Percentiles rank a stretch among this genome's conserved stretches.
Conservation (phyloP, 2,329 filamentous ascomycete genomes). For the Colletotrichum tropicicola region DNA sequence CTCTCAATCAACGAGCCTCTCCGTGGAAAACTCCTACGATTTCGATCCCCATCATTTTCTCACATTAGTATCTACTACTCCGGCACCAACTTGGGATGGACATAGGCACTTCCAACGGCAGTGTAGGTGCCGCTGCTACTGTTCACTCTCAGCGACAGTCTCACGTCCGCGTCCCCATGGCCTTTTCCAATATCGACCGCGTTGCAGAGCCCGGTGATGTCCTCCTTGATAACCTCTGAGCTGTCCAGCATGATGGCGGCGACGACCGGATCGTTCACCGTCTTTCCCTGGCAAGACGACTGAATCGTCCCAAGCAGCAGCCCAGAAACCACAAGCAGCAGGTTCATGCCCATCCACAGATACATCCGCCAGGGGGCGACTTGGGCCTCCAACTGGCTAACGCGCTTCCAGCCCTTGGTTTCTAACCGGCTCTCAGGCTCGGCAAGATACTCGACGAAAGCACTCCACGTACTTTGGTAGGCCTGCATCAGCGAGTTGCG, state of each 20-base stretch:
- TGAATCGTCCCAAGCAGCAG: not conserved
- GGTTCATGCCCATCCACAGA: not conserved
- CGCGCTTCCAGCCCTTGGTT: not conserved
- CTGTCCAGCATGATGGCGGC: not conserved
- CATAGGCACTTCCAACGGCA: too few species aligned
- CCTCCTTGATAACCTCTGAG: not conserved
- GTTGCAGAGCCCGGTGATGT: too few species aligned
- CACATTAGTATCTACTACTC: too few species aligned
- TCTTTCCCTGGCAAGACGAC: accelerated
- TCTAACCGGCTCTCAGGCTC: accelerated
- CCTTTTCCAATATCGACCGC: too few species aligned
- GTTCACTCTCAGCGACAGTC: too few species aligned
- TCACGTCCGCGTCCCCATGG: too few species aligned
- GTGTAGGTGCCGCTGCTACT: too few species aligned
- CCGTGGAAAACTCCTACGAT: too few species aligned
- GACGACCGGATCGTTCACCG: not conserved
- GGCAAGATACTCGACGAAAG: not conserved
- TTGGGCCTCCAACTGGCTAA: not conserved
- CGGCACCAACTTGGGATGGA: too few species aligned
- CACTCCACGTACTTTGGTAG: not conserved
- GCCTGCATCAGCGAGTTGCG: not conserved
- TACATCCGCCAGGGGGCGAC: not conserved
- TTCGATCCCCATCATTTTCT: too few species aligned
- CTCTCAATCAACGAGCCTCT: too few species aligned
- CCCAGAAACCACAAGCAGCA: not conserved